A percentile compares a stretch with the other conserved stretches of the same genome.
phyloP scores from a whole-genome alignment of 23 red algal species.

The Agarophyton chilense region DNA sequence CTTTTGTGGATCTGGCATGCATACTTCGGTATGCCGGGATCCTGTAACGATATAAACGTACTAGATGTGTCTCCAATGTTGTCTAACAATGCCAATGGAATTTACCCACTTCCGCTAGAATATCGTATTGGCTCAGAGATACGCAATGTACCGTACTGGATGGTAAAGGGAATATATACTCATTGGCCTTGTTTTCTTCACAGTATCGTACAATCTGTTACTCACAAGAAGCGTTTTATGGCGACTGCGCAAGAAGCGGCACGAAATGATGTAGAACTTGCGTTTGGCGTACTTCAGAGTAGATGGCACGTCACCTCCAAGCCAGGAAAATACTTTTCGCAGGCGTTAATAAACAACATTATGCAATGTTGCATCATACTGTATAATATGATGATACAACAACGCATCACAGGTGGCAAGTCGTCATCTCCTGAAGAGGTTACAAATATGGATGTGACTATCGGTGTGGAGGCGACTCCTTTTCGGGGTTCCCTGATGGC shows the following conservation, averaged over 20 bases:
- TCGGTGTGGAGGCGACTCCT: too few species aligned
- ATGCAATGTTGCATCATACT: slow-evolving; percentile 18
- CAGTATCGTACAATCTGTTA: not conserved
- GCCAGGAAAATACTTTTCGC: not conserved
- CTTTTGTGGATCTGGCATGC: slow-evolving; percentile 54
- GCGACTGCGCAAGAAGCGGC: slow-evolving; percentile 16
- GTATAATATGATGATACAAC: slow-evolving; percentile 52
- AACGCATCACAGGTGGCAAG: too few species aligned
- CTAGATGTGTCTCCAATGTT: slow-evolving; percentile 17
- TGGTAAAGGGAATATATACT: slow-evolving; percentile 36
- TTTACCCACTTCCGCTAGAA: not conserved
- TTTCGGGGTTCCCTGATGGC: too few species aligned
- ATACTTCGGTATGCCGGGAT: slow-evolving; percentile 40
- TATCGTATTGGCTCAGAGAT: not conserved
- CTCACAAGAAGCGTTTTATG: slow-evolving; percentile 2
- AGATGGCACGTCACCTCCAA: not conserved
- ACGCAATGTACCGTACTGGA: slow-evolving; percentile 30
- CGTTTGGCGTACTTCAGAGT: slow-evolving; percentile 40
- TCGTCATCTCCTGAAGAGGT: too few species aligned
- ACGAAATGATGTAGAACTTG: slow-evolving; percentile 51
- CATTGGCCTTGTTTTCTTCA: slow-evolving; percentile 10
- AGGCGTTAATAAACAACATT: slow-evolving; percentile 1
- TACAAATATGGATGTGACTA: too few species aligned
- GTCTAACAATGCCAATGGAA: not conserved
- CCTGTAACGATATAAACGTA: slow-evolving; percentile 53